Conservation (phyloP, 306 rosid species). For the Astragalus glycyphyllos region DNA sequence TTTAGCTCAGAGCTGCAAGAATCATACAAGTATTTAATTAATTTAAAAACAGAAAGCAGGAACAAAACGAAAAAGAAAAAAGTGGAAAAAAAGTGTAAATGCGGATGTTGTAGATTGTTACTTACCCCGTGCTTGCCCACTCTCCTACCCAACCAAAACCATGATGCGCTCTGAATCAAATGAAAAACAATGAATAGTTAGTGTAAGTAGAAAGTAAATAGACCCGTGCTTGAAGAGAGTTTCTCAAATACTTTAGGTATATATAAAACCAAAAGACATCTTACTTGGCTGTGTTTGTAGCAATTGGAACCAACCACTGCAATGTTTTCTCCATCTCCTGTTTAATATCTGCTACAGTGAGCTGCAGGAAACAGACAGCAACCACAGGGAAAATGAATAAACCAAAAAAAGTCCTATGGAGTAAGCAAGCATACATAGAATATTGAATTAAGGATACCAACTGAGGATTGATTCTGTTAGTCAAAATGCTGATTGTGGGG, state of each 20-base stretch:
- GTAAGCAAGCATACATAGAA: neutral
- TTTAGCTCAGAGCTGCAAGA: constrained; percentile 64
- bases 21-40: constrained; percentile 25
- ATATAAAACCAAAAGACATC: constrained; percentile 38
- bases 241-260: neutral
- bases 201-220: constrained; percentile 15
- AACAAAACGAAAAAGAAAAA: neutral
- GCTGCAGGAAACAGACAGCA: constrained; percentile 56
- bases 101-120: constrained; percentile 21
- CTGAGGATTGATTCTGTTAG: constrained; percentile 16
- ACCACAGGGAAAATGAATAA: neutral
- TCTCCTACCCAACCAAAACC: constrained; percentile 98
- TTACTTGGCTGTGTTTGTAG: constrained; percentile 91
- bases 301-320: constrained; percentile 83
- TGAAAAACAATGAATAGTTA: constrained; percentile 39
- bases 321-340: constrained; percentile 88
- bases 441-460: constrained; percentile 7
- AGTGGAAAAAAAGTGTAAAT: neutral
- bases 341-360: constrained; percentile 67
- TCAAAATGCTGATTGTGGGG: constrained; percentile 5
- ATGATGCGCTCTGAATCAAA: constrained; percentile 79
- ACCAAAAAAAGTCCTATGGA: constrained; percentile 5
- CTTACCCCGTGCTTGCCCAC: constrained; percentile 91
- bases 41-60: constrained; percentile 1
- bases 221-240: constrained; percentile 27